These are phyloP conservation scores for Diaporthe sp. DNA, from an alignment of 2,329 filamentous ascomycete genomes.

Conservation along the genomic window DNA sequence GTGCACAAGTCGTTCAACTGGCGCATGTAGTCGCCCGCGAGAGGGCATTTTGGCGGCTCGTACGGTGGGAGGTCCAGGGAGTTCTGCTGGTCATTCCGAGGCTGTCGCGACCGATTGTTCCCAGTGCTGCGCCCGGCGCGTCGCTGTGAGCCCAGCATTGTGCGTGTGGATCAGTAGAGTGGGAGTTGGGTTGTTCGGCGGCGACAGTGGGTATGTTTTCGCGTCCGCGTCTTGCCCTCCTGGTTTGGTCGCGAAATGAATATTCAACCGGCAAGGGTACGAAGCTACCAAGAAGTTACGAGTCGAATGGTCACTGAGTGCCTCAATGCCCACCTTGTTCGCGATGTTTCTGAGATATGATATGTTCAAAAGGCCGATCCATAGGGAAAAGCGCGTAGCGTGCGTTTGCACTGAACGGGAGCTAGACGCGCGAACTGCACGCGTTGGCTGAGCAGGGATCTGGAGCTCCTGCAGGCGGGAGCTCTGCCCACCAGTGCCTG, in stretches of 20 bases:
- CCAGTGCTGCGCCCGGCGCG: conserved; percentile 21
- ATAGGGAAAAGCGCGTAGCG: background rate
- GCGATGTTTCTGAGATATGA: background rate
- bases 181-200: background rate
- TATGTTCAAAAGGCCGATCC: background rate
- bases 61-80: conserved; percentile 58
- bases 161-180: background rate
- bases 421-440: background rate
- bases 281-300: background rate
- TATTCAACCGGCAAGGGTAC: background rate
- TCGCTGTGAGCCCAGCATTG: conserved; percentile 6
- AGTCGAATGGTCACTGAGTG: background rate
- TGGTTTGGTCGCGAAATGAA: background rate
- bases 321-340: background rate
- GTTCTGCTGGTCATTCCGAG: conserved; percentile 9
- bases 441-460: background rate
- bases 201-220: background rate
- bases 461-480: background rate
- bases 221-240: background rate
- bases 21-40: conserved; percentile 51
- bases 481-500: background rate
- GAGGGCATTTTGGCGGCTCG: conserved; percentile 58
- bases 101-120: conserved; percentile 38
- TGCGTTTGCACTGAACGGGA: background rate
- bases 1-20: conserved; percentile 56